Conservation (phyloP, 1,284 basidiomycete species). For the Xanthoconium separans region DNA sequence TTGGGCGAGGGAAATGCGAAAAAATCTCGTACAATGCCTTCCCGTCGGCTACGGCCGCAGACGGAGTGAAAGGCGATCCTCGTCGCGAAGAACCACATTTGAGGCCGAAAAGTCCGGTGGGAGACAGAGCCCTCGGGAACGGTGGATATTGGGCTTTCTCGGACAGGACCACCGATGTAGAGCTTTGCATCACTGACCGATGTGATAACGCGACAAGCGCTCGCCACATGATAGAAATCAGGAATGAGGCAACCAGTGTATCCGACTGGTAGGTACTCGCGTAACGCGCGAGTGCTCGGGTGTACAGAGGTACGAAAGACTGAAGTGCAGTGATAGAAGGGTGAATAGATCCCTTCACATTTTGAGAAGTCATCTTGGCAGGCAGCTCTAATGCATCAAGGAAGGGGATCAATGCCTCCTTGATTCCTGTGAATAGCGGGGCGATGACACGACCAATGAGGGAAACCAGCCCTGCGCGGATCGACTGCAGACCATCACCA, state of each 20-base stretch:
- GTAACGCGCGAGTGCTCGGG: constrained; percentile 56
- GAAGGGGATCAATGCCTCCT: constrained; percentile 56
- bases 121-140: constrained; percentile 48
- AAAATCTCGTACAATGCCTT: constrained; percentile 60
- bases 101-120: constrained; percentile 59
- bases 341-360: constrained; percentile 48
- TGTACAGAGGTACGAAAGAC: constrained; percentile 57
- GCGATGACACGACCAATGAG: constrained; percentile 63
- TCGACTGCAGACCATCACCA: constrained; percentile 61
- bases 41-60: constrained; percentile 54
- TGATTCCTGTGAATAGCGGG: constrained; percentile 61
- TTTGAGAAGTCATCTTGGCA: constrained; percentile 33
- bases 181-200: constrained; percentile 43
- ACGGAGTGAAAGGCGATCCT: constrained; percentile 48
- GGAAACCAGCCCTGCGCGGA: constrained; percentile 66
- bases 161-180: constrained; percentile 23
- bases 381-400: constrained; percentile 59
- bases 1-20: constrained; percentile 54
- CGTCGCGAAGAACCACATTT: constrained; percentile 70
- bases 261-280: constrained; percentile 54
- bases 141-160: constrained; percentile 42
- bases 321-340: constrained; percentile 60
- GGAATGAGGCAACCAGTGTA: constrained; percentile 58
- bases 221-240: constrained; percentile 72
- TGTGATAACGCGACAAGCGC: constrained; percentile 67